A percentile compares a stretch with the other conserved stretches of the same genome.
Evolutionary conservation across 495 filamentous ascomycete genomes (phyloP).

Genomic region (Hypoxylon trugodes): DNA sequence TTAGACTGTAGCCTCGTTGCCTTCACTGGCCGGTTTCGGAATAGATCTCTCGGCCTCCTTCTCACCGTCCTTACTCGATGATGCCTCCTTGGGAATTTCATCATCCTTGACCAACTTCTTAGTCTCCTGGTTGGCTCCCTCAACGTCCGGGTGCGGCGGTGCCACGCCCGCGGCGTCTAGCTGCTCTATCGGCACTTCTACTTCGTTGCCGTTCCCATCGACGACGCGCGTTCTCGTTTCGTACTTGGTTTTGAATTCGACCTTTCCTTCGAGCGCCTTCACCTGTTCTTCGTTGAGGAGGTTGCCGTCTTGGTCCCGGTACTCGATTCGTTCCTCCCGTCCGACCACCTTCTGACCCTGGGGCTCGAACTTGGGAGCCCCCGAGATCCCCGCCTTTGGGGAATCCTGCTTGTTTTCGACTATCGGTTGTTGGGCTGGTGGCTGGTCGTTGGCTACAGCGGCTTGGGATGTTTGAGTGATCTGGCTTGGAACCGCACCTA

Average conservation of each 20-base stretch:
- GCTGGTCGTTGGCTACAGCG: slow-evolving; percentile 37
- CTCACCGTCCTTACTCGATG: slow-evolving; percentile 70
- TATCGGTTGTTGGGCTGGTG: slow-evolving; percentile 32
- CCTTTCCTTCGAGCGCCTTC: slow-evolving; percentile 83
- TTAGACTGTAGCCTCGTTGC: slow-evolving; percentile 67
- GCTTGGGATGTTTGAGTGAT: slow-evolving; percentile 46
- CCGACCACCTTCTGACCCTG: slow-evolving; percentile 64
- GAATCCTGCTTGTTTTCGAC: slow-evolving; percentile 33
- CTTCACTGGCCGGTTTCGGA: slow-evolving; percentile 79
- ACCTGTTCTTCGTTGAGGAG: slow-evolving; percentile 85
- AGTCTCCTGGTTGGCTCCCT: slow-evolving; percentile 76
- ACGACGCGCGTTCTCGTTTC: slow-evolving; percentile 89
- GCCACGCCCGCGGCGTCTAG: slow-evolving; percentile 58
- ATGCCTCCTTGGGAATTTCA: slow-evolving; percentile 56
- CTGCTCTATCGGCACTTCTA: slow-evolving; percentile 53
- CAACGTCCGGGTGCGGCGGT: slow-evolving; percentile 84
- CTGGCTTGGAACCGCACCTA: slow-evolving; percentile 43
- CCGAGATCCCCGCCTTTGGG: slow-evolving; percentile 50
- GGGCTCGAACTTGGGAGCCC: slow-evolving; percentile 50
- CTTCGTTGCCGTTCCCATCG: slow-evolving; percentile 77
- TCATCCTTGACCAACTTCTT: slow-evolving; percentile 51
- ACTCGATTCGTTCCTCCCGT: slow-evolving; percentile 87
- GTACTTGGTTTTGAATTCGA: slow-evolving; percentile 92
- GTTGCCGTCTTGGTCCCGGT: slow-evolving; percentile 93
- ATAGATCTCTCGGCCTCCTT: slow-evolving; percentile 63